These are phyloP conservation scores for Hypomyces perniciosus DNA, from an alignment of 2,329 filamentous ascomycete genomes.

Conservation along the genomic window DNA sequence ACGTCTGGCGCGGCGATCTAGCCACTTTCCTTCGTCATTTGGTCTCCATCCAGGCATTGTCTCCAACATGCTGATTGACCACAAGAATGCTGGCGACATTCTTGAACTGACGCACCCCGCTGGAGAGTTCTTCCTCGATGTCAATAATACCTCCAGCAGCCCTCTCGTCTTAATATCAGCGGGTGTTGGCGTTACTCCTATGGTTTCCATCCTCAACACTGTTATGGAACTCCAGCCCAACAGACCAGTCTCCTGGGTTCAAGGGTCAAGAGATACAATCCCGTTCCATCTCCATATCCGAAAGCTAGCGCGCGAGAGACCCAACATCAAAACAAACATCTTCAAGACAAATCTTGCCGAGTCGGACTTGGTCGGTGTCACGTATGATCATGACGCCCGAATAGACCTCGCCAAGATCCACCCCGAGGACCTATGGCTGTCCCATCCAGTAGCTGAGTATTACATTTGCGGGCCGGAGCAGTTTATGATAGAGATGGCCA, in stretches of 20 bases:
- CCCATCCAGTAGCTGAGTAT: constrained; percentile 43
- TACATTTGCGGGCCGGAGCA: constrained; percentile 50
- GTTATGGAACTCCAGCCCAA: constrained; percentile 38
- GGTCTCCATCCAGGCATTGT: constrained; percentile 55
- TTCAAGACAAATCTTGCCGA: constrained; percentile 45
- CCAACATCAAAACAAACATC: constrained; percentile 35
- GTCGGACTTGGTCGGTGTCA: constrained; percentile 38
- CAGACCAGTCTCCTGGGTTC: constrained; percentile 53
- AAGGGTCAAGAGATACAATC: constrained; percentile 46
- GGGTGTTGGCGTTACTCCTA: constrained; percentile 54
- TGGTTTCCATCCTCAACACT: constrained; percentile 55
- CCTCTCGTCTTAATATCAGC: constrained; percentile 58
- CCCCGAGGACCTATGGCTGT: constrained; percentile 39
- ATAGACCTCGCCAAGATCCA: constrained; percentile 42
- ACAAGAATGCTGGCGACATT: constrained; percentile 53
- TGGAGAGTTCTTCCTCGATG: constrained; percentile 55
- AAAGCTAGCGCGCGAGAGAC: constrained; percentile 33
- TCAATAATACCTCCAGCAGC: constrained; percentile 28
- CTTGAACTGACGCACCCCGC: constrained; percentile 62
- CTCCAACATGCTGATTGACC: constrained; percentile 63
- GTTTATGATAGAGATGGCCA: constrained; percentile 47
- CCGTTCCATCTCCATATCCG: constrained; percentile 51
- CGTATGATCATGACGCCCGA: constrained; percentile 36
- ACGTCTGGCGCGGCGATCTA: constrained; percentile 26
- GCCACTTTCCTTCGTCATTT: constrained; percentile 20